Base-by-base conservation (phyloP, 1,284 basidiomycete genomes). In the Irpex rosettiformis region DNA sequence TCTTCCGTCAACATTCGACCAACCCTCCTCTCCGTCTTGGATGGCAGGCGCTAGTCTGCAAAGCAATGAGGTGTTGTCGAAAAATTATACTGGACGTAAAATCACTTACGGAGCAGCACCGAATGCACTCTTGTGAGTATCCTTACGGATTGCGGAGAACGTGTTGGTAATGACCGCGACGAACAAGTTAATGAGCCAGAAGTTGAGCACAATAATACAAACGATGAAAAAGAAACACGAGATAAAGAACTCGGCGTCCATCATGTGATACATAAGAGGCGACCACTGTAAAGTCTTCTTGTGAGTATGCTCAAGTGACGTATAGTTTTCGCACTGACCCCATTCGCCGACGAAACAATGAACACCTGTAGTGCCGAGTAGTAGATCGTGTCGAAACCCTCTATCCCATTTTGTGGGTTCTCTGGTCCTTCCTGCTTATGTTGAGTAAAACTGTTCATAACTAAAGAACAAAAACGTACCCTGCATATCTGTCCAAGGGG, bases 151-250 rank as follows among this genome's bases (percentile, higher is more conserved):
- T 13, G 91, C 92, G 24, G 88, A 88, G 72, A 99, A 99, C 0
- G 93, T 94, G 71, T 95, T 94, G 47, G 95, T 95, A 65, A 98
- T 97, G 47, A 98, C 96, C 28, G 96, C 96, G 60, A 98, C 94
- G 71, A 98, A 93, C 60, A 97, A 75, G 71, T 97, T 96, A 78
- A 96, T 90, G 58, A 98, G 78, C 93, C 94, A 96, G 69, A 96
- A 93, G 72, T 96, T 96, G 64, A 96, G 80, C 8, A 96, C 82
- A 62, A 96, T 76, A 61, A 95, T 77, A 59, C 88, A 89, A 56
- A 89, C 74, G 65, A 98, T 89, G 76, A 95, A 98, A 76, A 94
- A 98, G 62, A 95, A 76, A 65, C 84, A 90, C 0, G 94, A 94
- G 5, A 89, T 74, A 69, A 92, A 94, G 73, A 91, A 96, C 70